Base-by-base conservation (phyloP, 2,329 filamentous ascomycete species). In the Metarhizium brunneum region DNA sequence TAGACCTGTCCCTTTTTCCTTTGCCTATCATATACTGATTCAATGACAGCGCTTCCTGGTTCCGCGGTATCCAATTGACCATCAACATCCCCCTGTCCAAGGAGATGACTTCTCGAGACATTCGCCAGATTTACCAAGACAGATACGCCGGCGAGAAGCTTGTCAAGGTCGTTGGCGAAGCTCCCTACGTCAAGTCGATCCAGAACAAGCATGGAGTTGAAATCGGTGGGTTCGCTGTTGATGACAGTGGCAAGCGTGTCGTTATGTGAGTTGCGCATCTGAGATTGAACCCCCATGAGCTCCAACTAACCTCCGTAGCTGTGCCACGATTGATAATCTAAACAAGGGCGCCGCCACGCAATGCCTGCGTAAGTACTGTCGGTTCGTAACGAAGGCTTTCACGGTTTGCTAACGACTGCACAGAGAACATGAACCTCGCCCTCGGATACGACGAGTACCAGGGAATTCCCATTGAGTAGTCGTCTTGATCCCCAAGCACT, bases 111-210 rank as follows among this genome's bases (percentile, higher is more conserved):
- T 92, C 89, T 47, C 87, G 94, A 53, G 92, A 97, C 68, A 90
- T 99, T 63, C 85, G 94, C 59, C 90, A 96, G 67, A 77, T 97
- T 57, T 99, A 95, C 78, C 92, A 97, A 73, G 92, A 97, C 65
- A 84, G 92, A 29, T 99, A 96, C 67, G 92, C 92, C 6, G 92
- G 92, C 53, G 94, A 97, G 80, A 92, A 91, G 75, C 84, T 99
- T 16, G 86, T 99, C 68, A 96, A 95, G 80, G 84, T 97, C 20
- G 82, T 89, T 4, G 92, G 94, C 54, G 92, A 97, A 71, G 82
- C 88, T 0, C 94, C 92, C 2, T 20, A 20, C n/a, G 42, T 97
- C 56, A 95, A 91, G 75, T 77, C 84, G 63, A 96, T 96, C 65
- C 83, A 83, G 63, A 84, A 87, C 60, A 89, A 87, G 75, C 92